These are phyloP conservation scores for Hippophae rhamnoides DNA, from an alignment of 306 rosid species.

Conservation along the genomic window DNA sequence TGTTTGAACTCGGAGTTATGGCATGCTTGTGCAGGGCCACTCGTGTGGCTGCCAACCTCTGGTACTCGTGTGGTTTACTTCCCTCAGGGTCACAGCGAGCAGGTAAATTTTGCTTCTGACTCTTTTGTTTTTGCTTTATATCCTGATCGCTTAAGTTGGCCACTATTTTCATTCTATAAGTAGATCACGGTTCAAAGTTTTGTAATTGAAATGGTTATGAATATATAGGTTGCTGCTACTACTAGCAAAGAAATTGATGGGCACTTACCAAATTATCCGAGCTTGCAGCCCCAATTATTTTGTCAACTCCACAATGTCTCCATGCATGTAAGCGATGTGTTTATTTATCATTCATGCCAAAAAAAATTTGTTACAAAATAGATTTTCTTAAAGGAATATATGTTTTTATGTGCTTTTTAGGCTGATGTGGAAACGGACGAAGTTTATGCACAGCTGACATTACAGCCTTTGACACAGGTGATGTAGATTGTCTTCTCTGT, in stretches of 20 bases:
- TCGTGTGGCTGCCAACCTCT: conserved; percentile 65
- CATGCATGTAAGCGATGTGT: conserved; percentile 55
- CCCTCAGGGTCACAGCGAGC: conserved; percentile 95
- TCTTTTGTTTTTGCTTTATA: neutral
- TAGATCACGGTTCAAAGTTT: neutral
- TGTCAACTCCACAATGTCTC: conserved; percentile 82
- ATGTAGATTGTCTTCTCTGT: conserved; percentile 7
- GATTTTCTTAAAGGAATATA: neutral
- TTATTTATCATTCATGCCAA: neutral
- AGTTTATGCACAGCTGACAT: conserved; percentile 91
- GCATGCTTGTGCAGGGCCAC: conserved; percentile 96
- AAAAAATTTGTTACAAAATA: neutral
- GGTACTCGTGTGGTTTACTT: conserved; percentile 80
- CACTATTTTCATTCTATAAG: neutral
- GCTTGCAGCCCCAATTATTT: conserved; percentile 69
- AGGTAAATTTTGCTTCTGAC: conserved; percentile 24
- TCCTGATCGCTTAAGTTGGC: neutral
- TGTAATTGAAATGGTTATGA: neutral
- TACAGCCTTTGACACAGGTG: conserved; percentile 82
- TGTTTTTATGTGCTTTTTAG: conserved; percentile 41
- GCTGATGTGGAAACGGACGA: conserved; percentile 91
- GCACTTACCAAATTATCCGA: conserved; percentile 74
- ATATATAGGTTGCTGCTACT: conserved; percentile 63
- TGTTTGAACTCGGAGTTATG: conserved; percentile 90
- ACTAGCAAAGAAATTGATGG: conserved; percentile 74